Evolutionary conservation across 306 rosid genomes (phyloP).

Genomic region (Senna tora): DNA sequence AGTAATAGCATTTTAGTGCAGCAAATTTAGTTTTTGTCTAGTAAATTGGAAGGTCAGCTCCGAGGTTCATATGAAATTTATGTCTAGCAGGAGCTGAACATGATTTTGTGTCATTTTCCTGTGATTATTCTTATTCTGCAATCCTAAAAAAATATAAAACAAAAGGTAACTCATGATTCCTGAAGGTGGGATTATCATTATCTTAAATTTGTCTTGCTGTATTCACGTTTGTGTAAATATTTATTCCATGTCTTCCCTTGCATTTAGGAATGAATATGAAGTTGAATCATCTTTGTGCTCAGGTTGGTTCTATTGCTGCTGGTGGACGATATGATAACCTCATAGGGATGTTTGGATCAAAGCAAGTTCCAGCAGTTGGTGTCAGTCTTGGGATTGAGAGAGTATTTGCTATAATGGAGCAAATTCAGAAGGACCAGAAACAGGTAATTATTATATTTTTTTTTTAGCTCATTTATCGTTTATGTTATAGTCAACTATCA

Average conservation of each 20-base stretch:
- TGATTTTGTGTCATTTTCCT: too few species aligned
- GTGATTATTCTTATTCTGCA: too few species aligned
- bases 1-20: too few species aligned
- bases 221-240: too few species aligned
- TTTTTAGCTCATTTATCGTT: slow-evolving; percentile 2
- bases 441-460: slow-evolving; percentile 60
- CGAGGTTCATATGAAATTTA: too few species aligned
- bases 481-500: slow-evolving; percentile 8
- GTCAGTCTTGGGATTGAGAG: slow-evolving; percentile 98
- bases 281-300: slow-evolving; percentile 28
- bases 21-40: too few species aligned
- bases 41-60: too few species aligned
- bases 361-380: slow-evolving; percentile 91
- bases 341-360: slow-evolving; percentile 90
- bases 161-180: too few species aligned
- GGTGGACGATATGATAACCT: slow-evolving; percentile 96
- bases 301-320: slow-evolving; percentile 95
- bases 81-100: too few species aligned
- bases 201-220: too few species aligned
- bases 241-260: neutral
- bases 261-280: slow-evolving; percentile 22
- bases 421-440: slow-evolving; percentile 63
- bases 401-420: slow-evolving; percentile 91
- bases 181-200: too few species aligned
- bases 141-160: too few species aligned